These are phyloP conservation scores for Hemileccinum rubropunctum DNA, from an alignment of 768 basidiomycete species.

Conservation along the genomic window DNA sequence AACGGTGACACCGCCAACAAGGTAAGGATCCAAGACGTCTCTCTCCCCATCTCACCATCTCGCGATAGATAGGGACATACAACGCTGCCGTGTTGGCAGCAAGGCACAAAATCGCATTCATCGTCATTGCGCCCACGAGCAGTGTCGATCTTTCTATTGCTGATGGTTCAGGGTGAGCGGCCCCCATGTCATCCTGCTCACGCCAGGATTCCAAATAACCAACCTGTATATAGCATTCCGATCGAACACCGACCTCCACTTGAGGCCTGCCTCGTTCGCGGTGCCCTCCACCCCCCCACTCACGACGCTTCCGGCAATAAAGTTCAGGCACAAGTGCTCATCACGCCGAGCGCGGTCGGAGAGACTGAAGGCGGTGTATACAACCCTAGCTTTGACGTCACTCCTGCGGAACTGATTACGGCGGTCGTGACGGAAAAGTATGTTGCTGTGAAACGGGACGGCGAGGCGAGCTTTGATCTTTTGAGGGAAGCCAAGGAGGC, in stretches of 20 bases:
- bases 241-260: slow-evolving; percentile 89
- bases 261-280: slow-evolving; percentile 88
- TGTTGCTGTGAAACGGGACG: slow-evolving; percentile 70
- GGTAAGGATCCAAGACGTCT: slow-evolving; percentile 29
- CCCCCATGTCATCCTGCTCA: too few relatives aligned
- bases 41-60: not conserved
- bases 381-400: slow-evolving; percentile 97
- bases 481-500: slow-evolving; percentile 30
- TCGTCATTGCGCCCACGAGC: slow-evolving; percentile 90
- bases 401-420: slow-evolving; percentile 90
- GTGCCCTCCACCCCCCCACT: slow-evolving; percentile 61
- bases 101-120: slow-evolving; percentile 84
- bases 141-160: slow-evolving; percentile 83
- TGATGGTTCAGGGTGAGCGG: slow-evolving; percentile 58
- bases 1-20: slow-evolving; percentile 99
- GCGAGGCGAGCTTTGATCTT: slow-evolving; percentile 62
- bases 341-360: slow-evolving; percentile 64
- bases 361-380: slow-evolving; percentile 46
- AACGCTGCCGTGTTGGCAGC: slow-evolving; percentile 92
- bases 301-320: slow-evolving; percentile 40
- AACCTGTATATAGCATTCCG: slow-evolving; percentile 57
- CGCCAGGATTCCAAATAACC: not conserved
- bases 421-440: slow-evolving; percentile 96
- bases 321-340: slow-evolving; percentile 76
- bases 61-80: slow-evolving; percentile 78